Percentiles rank a stretch among this genome's conserved stretches.
Conservation (phyloP, 345 rosid species). For the Salix viminalis region DNA sequence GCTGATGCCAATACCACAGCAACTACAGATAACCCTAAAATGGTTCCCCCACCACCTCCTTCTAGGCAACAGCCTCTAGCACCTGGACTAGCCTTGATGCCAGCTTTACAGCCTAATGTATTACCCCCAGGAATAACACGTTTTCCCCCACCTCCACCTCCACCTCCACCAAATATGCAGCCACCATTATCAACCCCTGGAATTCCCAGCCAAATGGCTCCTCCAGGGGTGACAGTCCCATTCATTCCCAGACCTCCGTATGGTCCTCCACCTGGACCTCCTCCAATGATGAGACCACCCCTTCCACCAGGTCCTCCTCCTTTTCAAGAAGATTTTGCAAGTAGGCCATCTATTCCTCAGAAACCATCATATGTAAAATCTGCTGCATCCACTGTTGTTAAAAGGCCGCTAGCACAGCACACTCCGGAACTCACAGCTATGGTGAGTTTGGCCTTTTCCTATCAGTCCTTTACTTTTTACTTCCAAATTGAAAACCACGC, state of each 20-base stretch:
- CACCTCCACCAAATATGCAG: conserved; percentile 65
- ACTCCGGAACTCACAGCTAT: conserved; percentile 93
- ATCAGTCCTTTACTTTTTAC: background rate
- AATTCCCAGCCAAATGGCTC: conserved; percentile 45
- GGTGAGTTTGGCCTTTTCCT: conserved; percentile 40
- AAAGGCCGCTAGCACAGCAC: conserved; percentile 97
- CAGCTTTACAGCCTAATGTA: conserved; percentile 48
- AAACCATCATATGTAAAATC: conserved; percentile 96
- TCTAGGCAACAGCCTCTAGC: conserved; percentile 53
- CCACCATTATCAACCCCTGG: conserved; percentile 46
- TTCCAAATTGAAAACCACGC: background rate
- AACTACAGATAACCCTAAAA: conserved; percentile 37
- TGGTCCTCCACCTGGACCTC: conserved; percentile 83
- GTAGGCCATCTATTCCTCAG: conserved; percentile 53
- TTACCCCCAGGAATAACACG: conserved; percentile 66
- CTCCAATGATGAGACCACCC: conserved; percentile 92
- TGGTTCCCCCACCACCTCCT: conserved; percentile 89
- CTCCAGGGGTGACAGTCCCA: conserved; percentile 67
- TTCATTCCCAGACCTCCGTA: conserved; percentile 75
- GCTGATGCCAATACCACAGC: conserved; percentile 41
- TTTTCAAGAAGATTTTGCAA: conserved; percentile 45
- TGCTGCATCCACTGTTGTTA: conserved; percentile 96
- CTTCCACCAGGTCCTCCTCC: conserved; percentile 98
- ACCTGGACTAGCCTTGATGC: conserved; percentile 43
- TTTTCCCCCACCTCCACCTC: conserved; percentile 81